phyloP scores from a whole-genome alignment of 129 eudicot genomes.

The Centella asiatica region DNA sequence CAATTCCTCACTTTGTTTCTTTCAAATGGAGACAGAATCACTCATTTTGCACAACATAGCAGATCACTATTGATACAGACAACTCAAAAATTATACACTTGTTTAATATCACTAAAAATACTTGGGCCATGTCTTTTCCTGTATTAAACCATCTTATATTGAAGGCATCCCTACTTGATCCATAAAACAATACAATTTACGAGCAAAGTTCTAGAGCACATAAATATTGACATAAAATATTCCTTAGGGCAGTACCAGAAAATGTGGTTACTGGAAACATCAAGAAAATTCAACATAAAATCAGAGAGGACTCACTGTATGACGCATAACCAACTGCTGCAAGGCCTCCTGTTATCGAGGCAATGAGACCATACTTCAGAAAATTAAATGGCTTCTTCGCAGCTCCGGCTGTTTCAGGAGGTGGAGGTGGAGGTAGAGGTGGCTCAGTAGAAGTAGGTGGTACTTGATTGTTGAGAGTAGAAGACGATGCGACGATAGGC shows the following conservation, averaged over 20 bases:
- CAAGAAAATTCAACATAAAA: too few relatives aligned
- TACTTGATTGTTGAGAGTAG: slow-evolving; percentile 24
- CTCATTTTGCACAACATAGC: too few relatives aligned
- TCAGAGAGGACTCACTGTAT: slow-evolving; percentile 40
- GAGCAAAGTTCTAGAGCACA: neutral
- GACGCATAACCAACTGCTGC: slow-evolving; percentile 75
- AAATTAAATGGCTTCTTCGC: slow-evolving; percentile 34
- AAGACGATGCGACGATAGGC: slow-evolving; percentile 27
- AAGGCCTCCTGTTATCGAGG: slow-evolving; percentile 54
- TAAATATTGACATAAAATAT: too few relatives aligned
- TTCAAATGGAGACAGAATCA: too few relatives aligned
- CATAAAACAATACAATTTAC: neutral
- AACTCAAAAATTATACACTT: neutral
- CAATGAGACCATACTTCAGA: slow-evolving; percentile 48
- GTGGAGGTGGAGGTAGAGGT: slow-evolving; percentile 21
- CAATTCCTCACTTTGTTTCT: too few relatives aligned
- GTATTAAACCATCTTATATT: neutral
- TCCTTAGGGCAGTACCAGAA: too few relatives aligned
- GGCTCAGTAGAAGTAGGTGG: slow-evolving; percentile 21
- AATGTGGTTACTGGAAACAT: too few relatives aligned
- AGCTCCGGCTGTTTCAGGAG: slow-evolving; percentile 24
- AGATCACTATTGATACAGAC: neutral
- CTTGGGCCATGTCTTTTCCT: too few relatives aligned
- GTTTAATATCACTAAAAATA: too few relatives aligned
- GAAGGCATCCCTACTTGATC: neutral